Evolutionary conservation across 805 yeast species (phyloP), one percentile per base, ranked within the genome.

Genomic region (Barnettozyma siamensis): DNA sequence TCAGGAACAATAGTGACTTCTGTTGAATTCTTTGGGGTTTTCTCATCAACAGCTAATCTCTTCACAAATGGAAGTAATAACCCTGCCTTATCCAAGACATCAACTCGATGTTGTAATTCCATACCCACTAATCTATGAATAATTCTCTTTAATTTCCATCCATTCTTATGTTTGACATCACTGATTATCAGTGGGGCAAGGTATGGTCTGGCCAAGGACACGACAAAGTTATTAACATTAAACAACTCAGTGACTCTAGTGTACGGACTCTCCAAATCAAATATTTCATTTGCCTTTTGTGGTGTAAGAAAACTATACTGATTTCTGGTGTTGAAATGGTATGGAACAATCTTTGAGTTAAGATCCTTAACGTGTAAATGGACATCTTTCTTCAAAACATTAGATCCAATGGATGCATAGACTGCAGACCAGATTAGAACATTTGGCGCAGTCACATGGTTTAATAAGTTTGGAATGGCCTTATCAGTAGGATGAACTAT

Each of bases 1-100:
- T 83, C 91, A 0, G 98, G 98, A 5, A 91, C 96, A 31, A 93
- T 83, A 0, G 95, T 86, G 15, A 91, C 79, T 54, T 91, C 96
- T 42, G 87, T 76, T 7, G 88, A 78, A 24, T 83, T 75, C 46
- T 79, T 73, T 1, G 95, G 89, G 2, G 89, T 81, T 51, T 82
- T 82, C 57, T 91, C 98, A 62, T 91, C 97, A 38, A 88, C 80
- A 27, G 91, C 81, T 38, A 88, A 63, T 55, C 95, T 72, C 53
- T 83, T 84, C 42, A 88, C 63, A 45, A 80, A 67, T 26, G 78
- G 79, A 8, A 87, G 78, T 31, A 91, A 62, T 12, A 89, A 57
- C 0, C 96, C 95, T 38, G 88, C 63, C 44, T 82, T 77, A 55
- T 89, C 88, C 59, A 91, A 61, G 41, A 88, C 80, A 41, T 83